Conservation (phyloP, 176 grass and related monocot genomes). For the Pontederia paniculata region DNA sequence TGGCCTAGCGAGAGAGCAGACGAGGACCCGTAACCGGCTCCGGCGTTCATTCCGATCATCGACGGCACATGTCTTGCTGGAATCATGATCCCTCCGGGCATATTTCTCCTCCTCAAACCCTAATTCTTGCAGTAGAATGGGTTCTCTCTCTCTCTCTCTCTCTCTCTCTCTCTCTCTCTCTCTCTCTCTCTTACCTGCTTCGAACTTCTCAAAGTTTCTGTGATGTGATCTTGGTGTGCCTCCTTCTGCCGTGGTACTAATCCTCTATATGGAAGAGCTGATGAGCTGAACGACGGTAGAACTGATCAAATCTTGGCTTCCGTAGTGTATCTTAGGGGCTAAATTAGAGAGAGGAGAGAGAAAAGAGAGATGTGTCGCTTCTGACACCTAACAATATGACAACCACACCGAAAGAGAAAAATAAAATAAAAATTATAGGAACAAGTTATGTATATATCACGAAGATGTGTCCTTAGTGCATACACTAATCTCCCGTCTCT, state of each 20-base stretch:
- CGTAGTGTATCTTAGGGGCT: not conserved
- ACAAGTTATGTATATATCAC: constrained; percentile 1
- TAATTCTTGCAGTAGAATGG: not conserved
- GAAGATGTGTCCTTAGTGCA: not conserved
- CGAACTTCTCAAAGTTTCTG: not conserved
- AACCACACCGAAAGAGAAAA: not conserved
- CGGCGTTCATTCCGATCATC: constrained; percentile 48
- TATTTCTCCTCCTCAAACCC: constrained; percentile 22
- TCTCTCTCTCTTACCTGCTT: not conserved
- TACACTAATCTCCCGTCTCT: not conserved
- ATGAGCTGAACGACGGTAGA: not conserved
- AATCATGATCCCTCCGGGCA: constrained; percentile 77
- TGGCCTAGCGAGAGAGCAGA: constrained; percentile 63
- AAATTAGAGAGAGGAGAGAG: not conserved
- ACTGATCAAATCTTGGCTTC: not conserved
- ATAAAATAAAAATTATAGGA: constrained; percentile 9
- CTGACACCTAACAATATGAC: not conserved
- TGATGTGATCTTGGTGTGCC: not conserved
- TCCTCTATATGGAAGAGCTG: too few relatives aligned
- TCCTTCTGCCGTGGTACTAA: too few relatives aligned
- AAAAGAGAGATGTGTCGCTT: not conserved
- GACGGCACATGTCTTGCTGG: constrained; percentile 52
- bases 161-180: constrained; percentile 3
- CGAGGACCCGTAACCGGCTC: constrained; percentile 33
- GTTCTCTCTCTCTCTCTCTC: not conserved